Evolutionary conservation across 2,329 filamentous ascomycete genomes (phyloP), one percentile per base, ranked within the genome.

Genomic region (Cadophora sp.): DNA sequence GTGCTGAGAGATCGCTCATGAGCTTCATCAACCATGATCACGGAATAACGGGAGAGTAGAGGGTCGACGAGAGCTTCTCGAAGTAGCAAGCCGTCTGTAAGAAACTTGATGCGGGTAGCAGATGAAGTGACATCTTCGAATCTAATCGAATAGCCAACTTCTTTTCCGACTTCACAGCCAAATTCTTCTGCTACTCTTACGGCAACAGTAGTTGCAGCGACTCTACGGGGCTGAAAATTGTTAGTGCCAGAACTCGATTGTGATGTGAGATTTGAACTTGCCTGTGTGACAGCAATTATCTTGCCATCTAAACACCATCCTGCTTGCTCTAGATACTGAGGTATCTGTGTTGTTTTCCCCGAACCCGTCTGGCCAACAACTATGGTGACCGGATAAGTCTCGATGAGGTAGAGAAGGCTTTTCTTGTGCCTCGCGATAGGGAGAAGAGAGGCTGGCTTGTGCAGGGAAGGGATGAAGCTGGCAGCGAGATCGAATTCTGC

Each of bases 1-100:
- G 94, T 97, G 78, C 93, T 97, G 68, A 98, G 86, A 60, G 94
- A 97, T 64, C 96, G 86, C 80, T 98, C 95, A 77, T 99, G 96
- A 7, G 95, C 96, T 80, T 98, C 95, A 77, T 99, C 96, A 8
- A 99, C 92, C 93, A 99, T 97, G 74, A 99, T 93, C 55, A 97
- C 91, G 0, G 94, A 97, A 78, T 99, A 99, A 12, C 93, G 87
- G 24, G 92, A 96, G 43, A 99, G 81, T 3, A 98, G 81, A 14
- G 96, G 96, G 79, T 99, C 96, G 3, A 97, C 92, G 4, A 99
- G 85, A 31, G 95, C 96, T 80, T 99, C 96, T 75, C 95, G 86
- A 64, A 99, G 88, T 37, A 99, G 85, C 60, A 99, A 84, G 0
- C 95, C 95, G 81, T 99, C 96, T 0, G 95, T 99, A 71, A 98